Conservation (phyloP, 345 rosid species). For the Corchorus olitorius region DNA sequence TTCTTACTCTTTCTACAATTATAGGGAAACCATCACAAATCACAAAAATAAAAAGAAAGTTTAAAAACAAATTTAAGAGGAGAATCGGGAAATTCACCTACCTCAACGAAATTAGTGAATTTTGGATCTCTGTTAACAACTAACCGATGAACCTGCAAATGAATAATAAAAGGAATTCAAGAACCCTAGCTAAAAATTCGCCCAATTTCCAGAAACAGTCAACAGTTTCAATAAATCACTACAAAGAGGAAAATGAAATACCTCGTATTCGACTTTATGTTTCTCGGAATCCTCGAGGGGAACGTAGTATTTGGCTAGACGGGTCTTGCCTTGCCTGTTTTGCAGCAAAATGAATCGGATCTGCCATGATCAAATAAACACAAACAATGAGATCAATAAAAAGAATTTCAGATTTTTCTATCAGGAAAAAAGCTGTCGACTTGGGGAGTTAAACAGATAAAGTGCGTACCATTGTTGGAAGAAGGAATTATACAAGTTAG, state of each 20-base stretch:
- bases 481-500: constrained; percentile 16
- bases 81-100: constrained; percentile 29
- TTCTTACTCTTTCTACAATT: neutral
- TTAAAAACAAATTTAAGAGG: neutral
- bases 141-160: constrained; percentile 83
- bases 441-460: neutral
- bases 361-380: constrained; percentile 37
- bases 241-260: constrained; percentile 6
- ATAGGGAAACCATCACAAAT: neutral
- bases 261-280: constrained; percentile 99
- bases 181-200: constrained; percentile 7
- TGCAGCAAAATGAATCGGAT: constrained; percentile 97
- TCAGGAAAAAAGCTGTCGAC: neutral
- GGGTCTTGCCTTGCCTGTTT: constrained; percentile 99
- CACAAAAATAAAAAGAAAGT: neutral
- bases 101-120: constrained; percentile 97
- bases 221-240: neutral
- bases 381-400: constrained; percentile 13
- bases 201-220: neutral
- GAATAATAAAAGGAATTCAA: constrained; percentile 1
- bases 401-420: neutral
- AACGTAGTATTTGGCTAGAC: constrained; percentile 96
- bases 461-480: constrained; percentile 35
- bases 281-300: constrained; percentile 99
- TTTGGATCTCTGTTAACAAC: constrained; percentile 95